A percentile compares a stretch with the other conserved stretches of the same genome.
Evolutionary conservation across 768 basidiomycete species (phyloP).

Genomic region (Xerocomellus dryophilus): DNA sequence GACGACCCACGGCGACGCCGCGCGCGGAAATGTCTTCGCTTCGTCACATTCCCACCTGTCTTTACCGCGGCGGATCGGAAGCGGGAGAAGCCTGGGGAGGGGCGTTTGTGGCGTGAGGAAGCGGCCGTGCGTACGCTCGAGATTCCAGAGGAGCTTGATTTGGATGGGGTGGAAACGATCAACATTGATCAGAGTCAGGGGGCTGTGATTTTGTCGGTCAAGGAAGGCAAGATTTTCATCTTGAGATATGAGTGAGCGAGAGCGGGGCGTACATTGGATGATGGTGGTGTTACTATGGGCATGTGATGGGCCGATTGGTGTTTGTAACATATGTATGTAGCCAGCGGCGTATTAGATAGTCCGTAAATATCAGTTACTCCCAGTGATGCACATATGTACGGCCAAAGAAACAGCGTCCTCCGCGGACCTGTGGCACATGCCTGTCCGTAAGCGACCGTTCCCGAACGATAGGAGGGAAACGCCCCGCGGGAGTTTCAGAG

Average conservation of each 20-base stretch:
- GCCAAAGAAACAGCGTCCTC: no score
- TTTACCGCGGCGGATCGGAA: conserved; percentile 23
- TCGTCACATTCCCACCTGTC: conserved; percentile 66
- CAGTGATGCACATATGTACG: background rate
- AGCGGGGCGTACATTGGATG: background rate
- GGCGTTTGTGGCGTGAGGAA: conserved; percentile 31
- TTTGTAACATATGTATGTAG: background rate
- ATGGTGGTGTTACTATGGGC: background rate
- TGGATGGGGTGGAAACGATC: conserved; percentile 68
- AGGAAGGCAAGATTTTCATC: conserved; percentile 69
- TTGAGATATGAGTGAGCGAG: conserved; percentile 53
- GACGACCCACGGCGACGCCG: conserved; percentile 27
- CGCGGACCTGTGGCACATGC: no score
- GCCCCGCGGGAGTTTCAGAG: background rate
- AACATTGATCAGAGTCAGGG: conserved; percentile 78
- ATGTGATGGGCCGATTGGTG: background rate
- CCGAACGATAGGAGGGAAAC: no score
- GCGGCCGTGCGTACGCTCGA: conserved; percentile 57
- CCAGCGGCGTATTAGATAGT: background rate
- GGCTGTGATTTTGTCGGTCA: conserved; percentile 65
- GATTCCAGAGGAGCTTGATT: conserved; percentile 61
- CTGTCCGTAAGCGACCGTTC: no score
- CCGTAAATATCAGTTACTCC: background rate
- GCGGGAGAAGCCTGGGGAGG: conserved; percentile 18
- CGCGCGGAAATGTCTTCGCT: conserved; percentile 53